These are phyloP conservation scores for Neurospora pannonica DNA, from an alignment of 495 filamentous ascomycete genomes.

Conservation along the genomic window DNA sequence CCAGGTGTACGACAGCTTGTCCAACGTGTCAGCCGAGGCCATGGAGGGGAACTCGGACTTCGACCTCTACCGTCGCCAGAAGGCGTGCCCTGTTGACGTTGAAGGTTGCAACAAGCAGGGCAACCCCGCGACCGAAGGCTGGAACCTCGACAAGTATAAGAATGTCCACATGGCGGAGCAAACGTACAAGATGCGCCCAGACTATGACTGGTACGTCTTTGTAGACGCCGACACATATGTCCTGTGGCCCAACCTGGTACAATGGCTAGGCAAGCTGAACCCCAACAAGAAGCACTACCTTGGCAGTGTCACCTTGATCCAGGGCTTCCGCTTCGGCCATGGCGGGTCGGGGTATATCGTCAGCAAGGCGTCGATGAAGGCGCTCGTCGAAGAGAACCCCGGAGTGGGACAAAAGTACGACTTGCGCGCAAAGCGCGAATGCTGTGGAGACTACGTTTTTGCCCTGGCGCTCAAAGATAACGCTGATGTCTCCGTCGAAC, in stretches of 20 bases:
- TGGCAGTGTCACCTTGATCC: conserved; percentile 48
- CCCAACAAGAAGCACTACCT: conserved; percentile 43
- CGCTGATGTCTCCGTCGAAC: conserved; percentile 16
- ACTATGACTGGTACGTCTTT: conserved; percentile 58
- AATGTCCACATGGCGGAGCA: conserved; percentile 37
- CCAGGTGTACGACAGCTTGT: conserved; percentile 43
- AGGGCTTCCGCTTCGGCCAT: conserved; percentile 51
- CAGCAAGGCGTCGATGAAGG: conserved; percentile 45
- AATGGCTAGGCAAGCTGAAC: conserved; percentile 47
- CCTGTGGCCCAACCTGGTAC: conserved; percentile 50
- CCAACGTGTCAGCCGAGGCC: conserved; percentile 29
- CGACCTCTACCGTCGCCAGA: conserved; percentile 43
- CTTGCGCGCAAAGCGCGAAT: conserved; percentile 43
- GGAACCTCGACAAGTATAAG: conserved; percentile 41
- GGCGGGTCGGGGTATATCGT: conserved; percentile 60
- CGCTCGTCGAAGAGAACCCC: conserved; percentile 29
- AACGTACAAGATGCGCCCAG: conserved; percentile 31
- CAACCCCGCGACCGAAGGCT: conserved; percentile 31
- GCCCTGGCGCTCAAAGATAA: conserved; percentile 47
- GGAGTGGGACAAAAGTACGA: conserved; percentile 42
- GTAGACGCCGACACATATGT: conserved; percentile 62
- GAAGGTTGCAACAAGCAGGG: conserved; percentile 29
- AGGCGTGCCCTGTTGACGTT: conserved; percentile 32
- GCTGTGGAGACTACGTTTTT: conserved; percentile 63
- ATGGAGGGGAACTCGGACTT: conserved; percentile 39